Percentiles rank a stretch among this genome's conserved stretches.
Evolutionary conservation across 805 yeast genomes (phyloP).

Genomic region (Kazachstania viticola): DNA sequence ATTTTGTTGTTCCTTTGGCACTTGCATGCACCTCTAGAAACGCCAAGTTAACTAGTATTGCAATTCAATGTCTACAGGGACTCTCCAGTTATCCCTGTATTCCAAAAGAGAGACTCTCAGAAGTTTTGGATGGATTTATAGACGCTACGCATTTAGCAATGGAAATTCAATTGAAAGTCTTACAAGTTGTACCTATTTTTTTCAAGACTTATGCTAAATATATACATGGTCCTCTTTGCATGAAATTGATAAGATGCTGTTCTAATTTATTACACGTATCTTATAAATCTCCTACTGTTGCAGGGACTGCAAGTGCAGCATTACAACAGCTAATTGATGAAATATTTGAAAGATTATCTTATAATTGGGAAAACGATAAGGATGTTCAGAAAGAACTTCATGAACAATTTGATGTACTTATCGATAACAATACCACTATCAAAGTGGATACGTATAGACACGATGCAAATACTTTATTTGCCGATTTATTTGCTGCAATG

Average conservation of each 20-base stretch:
- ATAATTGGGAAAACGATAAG: slow-evolving; percentile 18
- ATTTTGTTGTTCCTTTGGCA: slow-evolving; percentile 57
- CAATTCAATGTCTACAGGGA: slow-evolving; percentile 60
- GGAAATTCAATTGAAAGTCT: slow-evolving; percentile 75
- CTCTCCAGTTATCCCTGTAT: slow-evolving; percentile 45
- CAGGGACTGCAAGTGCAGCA: slow-evolving; percentile 88
- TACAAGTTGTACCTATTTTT: slow-evolving; percentile 72
- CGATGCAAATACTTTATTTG: slow-evolving; percentile 61
- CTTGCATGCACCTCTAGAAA: slow-evolving; percentile 64
- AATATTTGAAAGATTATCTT: slow-evolving; percentile 54
- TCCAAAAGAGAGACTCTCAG: slow-evolving; percentile 39
- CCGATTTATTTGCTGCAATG: slow-evolving; percentile 54
- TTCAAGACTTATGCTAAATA: slow-evolving; percentile 49
- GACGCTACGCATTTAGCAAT: slow-evolving; percentile 67
- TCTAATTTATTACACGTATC: slow-evolving; percentile 52
- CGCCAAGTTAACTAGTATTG: slow-evolving; percentile 57
- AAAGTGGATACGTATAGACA: slow-evolving; percentile 42
- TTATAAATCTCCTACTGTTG: slow-evolving; percentile 63
- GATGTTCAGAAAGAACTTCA: slow-evolving; percentile 14
- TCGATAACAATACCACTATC: slow-evolving; percentile 35
- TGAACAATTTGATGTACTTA: slow-evolving; percentile 28
- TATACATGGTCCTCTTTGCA: slow-evolving; percentile 44
- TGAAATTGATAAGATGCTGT: slow-evolving; percentile 55
- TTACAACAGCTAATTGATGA: slow-evolving; percentile 73
- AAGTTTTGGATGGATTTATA: slow-evolving; percentile 52